A percentile compares a stretch with the other conserved stretches of the same genome.
Evolutionary conservation across 495 filamentous ascomycete species (phyloP).

Genomic region (Penicillium flavigenum): DNA sequence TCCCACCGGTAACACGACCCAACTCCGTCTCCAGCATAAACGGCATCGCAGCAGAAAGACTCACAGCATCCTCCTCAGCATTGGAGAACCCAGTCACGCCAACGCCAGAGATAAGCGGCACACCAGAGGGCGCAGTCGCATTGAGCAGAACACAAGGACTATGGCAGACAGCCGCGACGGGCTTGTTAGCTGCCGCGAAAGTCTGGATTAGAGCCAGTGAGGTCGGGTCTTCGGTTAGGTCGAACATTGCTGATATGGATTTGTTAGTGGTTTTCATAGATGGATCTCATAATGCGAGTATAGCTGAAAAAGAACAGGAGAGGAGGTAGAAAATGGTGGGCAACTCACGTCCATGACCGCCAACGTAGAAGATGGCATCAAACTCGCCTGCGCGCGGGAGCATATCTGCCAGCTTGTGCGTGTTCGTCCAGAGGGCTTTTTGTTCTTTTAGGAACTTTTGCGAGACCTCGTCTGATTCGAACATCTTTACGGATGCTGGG

Average conservation of each 20-base stretch:
- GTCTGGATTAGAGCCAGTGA: slow-evolving; percentile 58
- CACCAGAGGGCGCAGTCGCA: slow-evolving; percentile 52
- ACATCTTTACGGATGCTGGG: slow-evolving; percentile 59
- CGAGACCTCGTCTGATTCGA: slow-evolving; percentile 54
- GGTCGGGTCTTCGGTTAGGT: slow-evolving; percentile 51
- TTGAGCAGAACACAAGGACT: slow-evolving; percentile 62
- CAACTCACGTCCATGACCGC: slow-evolving; percentile 69
- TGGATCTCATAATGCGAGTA: not conserved
- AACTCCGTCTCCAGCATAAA: slow-evolving; percentile 64
- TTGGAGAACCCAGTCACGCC: slow-evolving; percentile 69
- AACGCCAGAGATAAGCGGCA: slow-evolving; percentile 53
- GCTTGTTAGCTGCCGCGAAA: slow-evolving; percentile 60
- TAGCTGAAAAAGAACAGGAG: not conserved
- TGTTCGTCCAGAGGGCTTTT: slow-evolving; percentile 61
- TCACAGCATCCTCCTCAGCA: slow-evolving; percentile 58
- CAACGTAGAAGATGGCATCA: slow-evolving; percentile 70
- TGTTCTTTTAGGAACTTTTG: slow-evolving; percentile 54
- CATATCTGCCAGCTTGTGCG: slow-evolving; percentile 51
- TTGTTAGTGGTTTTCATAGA: not conserved
- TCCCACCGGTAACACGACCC: slow-evolving; percentile 46
- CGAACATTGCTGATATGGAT: slow-evolving; percentile 62
- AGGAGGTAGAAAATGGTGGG: not conserved
- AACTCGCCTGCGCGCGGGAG: slow-evolving; percentile 56
- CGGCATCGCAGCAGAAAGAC: slow-evolving; percentile 54
- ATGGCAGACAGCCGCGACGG: slow-evolving; percentile 68